Base-by-base conservation (phyloP, 805 yeast genomes). In the Torulaspora indica region DNA sequence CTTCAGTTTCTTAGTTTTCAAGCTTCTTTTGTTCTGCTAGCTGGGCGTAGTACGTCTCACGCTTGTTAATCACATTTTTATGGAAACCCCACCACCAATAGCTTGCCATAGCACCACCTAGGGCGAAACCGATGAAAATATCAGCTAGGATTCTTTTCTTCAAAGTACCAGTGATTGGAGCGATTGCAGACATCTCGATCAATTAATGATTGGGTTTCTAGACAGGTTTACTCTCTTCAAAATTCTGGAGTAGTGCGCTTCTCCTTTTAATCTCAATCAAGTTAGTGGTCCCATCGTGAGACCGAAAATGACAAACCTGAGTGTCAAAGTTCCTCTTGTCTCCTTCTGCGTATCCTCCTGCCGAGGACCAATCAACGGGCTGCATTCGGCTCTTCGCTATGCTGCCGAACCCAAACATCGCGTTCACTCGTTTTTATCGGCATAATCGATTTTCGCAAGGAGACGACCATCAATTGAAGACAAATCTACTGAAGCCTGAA, bases 61-160 rank as follows among this genome's bases (percentile, higher is more conserved):
- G 85, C 61, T 72, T 75, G 55, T 75, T 75, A 46, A 86, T 84
- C 49, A 74, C 56, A 29, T 81, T 77, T 74, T 77, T 81, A 83
- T 90, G 97, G 78, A 70, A 74, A 23, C 79, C 85, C 77, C 81
- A 79, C 87, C 95, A 84, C 93, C 91, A 89, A 70, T 75, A 77
- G 53, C 75, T 72, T 49, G 82, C 89, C 61, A 80, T 76, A 31
- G 67, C 77, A 47, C 77, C 69, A 45, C 91, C 91, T 52, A 77
- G 56, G 49, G 72, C 58, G 69, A 79, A 75, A 49, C 93, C 95
- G 53, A 82, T 69, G 57, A 79, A 53, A 66, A 90, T 79, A 61
- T 90, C 96, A 56, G 84, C 78, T 64, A 82, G 74, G 68, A 86
- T 78, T 72, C 81, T 85, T 75, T 79, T 85, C 72, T 79, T 86